These are phyloP conservation scores for Heterobasidion irregulare DNA, from an alignment of 1,284 basidiomycete species.

Conservation along the genomic window DNA sequence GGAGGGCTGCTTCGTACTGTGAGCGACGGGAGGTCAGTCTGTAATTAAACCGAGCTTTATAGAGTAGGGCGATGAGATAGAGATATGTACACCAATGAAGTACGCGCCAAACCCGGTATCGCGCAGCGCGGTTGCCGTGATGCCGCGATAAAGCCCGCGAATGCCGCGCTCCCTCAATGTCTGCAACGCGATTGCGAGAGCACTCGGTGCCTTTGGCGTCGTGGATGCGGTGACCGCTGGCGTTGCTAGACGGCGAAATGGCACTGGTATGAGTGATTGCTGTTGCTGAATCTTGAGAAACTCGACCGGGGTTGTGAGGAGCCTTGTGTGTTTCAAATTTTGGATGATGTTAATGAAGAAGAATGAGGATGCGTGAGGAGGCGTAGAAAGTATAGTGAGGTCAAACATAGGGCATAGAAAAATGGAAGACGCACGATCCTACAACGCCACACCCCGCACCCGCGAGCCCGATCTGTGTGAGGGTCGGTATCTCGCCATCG, in stretches of 20 bases:
- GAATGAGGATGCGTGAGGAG: background rate
- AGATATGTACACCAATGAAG: constrained; percentile 56
- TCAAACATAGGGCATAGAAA: background rate
- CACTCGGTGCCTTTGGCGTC: constrained; percentile 23
- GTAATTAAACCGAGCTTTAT: background rate
- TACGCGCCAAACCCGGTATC: constrained; percentile 81
- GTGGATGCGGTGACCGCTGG: constrained; percentile 8
- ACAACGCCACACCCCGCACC: constrained; percentile 73
- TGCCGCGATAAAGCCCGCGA: constrained; percentile 69
- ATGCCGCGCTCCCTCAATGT: constrained; percentile 53
- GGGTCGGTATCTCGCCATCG: constrained; percentile 39
- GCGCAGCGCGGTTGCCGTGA: constrained; percentile 61
- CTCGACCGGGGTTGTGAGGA: constrained; percentile 77
- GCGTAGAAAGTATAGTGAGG: background rate
- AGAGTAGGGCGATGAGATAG: constrained; percentile 5
- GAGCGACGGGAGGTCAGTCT: constrained; percentile 7
- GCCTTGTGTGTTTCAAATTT: constrained; percentile 27
- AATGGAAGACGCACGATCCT: constrained; percentile 49
- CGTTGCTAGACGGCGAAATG: constrained; percentile 8
- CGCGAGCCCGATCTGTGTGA: constrained; percentile 66
- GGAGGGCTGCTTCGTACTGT: constrained; percentile 70
- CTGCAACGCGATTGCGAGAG: constrained; percentile 40
- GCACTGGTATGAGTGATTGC: constrained; percentile 30
- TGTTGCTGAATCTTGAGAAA: constrained; percentile 84
- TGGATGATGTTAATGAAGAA: background rate